Evolutionary conservation across 2,329 filamentous ascomycete genomes (phyloP).

Genomic region (Colletotrichum lentis): DNA sequence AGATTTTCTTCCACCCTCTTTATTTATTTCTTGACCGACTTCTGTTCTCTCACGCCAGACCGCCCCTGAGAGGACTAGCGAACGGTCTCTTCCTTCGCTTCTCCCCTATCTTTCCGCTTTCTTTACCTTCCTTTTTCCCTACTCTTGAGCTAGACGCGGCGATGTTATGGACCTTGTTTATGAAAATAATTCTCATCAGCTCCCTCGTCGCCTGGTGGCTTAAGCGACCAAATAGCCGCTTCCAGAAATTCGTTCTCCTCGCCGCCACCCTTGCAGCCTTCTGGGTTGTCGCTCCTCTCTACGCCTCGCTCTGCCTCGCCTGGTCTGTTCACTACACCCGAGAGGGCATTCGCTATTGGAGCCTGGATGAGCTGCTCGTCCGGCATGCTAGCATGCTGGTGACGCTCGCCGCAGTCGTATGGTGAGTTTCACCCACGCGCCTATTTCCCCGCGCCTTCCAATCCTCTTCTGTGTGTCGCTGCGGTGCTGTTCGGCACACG

Average conservation of each 20-base stretch:
- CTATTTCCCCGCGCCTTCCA: constrained; percentile 15
- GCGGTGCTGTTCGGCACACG: neutral
- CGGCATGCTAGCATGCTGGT: constrained; percentile 64
- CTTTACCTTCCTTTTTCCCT: constrained; percentile 12
- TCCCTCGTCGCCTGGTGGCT: constrained; percentile 40
- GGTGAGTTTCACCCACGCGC: constrained; percentile 52
- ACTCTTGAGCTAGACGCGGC: constrained; percentile 36
- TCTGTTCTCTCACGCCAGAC: constrained; percentile 29
- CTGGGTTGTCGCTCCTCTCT: constrained; percentile 37
- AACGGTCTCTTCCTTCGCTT: constrained; percentile 37
- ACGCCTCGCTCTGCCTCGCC: constrained; percentile 31
- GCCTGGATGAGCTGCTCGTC: constrained; percentile 57
- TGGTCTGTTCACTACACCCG: constrained; percentile 38
- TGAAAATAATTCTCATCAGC: constrained; percentile 39
- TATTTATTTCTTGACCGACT: constrained; percentile 29
- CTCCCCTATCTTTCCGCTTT: constrained; percentile 19
- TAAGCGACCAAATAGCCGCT: constrained; percentile 34
- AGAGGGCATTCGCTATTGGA: constrained; percentile 43
- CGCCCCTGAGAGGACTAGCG: constrained; percentile 31
- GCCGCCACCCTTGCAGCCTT: constrained; percentile 35
- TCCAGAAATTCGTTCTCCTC: constrained; percentile 35
- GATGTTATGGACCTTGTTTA: constrained; percentile 39
- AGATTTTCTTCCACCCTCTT: constrained; percentile 36
- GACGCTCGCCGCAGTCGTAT: constrained; percentile 61
- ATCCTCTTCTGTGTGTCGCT: constrained; percentile 19